A percentile compares a stretch with the other conserved stretches of the same genome.
phyloP scores from a whole-genome alignment of 805 yeast species.

The Yamadazyma phyllophila region DNA sequence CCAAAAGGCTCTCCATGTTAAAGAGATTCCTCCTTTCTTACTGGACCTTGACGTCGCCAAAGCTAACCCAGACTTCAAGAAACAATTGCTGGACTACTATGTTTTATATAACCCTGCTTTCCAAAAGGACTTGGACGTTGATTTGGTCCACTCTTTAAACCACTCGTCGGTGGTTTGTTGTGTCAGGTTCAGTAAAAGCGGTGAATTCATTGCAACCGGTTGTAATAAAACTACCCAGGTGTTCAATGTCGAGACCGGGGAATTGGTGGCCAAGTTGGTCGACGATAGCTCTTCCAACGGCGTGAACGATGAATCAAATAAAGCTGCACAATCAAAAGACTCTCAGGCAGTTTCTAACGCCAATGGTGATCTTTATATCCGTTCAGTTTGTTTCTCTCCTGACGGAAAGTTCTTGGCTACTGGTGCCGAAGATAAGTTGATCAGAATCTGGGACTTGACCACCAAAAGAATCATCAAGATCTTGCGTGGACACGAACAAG shows the following conservation, averaged over 20 bases:
- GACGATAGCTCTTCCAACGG: slow-evolving; percentile 59
- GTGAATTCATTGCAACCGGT: slow-evolving; percentile 92
- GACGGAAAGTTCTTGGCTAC: slow-evolving; percentile 89
- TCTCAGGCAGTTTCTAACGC: slow-evolving; percentile 35
- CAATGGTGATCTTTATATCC: slow-evolving; percentile 83
- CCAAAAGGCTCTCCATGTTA: slow-evolving; percentile 55
- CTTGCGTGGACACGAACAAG: slow-evolving; percentile 94
- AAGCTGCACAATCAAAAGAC: slow-evolving; percentile 25
- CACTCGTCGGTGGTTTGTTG: slow-evolving; percentile 96
- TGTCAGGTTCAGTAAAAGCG: slow-evolving; percentile 88
- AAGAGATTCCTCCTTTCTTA: slow-evolving; percentile 79
- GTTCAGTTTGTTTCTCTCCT: slow-evolving; percentile 95
- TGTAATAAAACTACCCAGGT: slow-evolving; percentile 96
- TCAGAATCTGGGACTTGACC: slow-evolving; percentile 93
- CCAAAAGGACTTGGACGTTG: slow-evolving; percentile 66
- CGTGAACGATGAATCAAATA: slow-evolving; percentile 42
- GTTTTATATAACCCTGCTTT: slow-evolving; percentile 88
- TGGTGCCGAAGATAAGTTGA: slow-evolving; percentile 87
- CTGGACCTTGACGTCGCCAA: slow-evolving; percentile 75
- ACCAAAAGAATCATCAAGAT: slow-evolving; percentile 82
- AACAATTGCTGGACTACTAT: slow-evolving; percentile 81
- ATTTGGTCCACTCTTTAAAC: slow-evolving; percentile 83
- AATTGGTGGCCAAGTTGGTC: slow-evolving; percentile 76
- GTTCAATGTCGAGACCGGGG: slow-evolving; percentile 88
- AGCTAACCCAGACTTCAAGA: slow-evolving; percentile 74